Base-by-base conservation (phyloP, 163 green algal species). In the Scenedesmus sp. region DNA sequence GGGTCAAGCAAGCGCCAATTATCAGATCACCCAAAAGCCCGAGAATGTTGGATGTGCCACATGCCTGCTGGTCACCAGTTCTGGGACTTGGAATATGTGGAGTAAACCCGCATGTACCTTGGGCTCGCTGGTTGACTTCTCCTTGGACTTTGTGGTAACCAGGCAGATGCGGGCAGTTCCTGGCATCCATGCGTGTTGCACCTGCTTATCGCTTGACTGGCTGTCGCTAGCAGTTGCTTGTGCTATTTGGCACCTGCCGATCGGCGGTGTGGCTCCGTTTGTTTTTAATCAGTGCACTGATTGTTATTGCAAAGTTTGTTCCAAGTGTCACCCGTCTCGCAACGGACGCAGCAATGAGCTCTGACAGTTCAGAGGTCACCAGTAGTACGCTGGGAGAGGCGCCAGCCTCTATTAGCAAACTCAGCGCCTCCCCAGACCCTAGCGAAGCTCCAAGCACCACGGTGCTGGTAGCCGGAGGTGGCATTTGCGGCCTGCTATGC, bases 401-500 rank as follows among this genome's bases (percentile, higher is more conserved):
- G 65, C 65, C 65, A 76, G 65, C 65, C 30, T 76, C 65, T 76
- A 76, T 76, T 40, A 76, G 65, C 30, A 76, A 76, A 76, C 65
- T 76, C 0, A 76, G 65, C 65, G 65, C 65, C 30, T 76, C 65
- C 18, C 65, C 65, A 76, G 65, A 76, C 65, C 65, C 65, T 76
- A 76, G 65, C 40, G 65, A 76, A 76, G 65, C 65, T 18, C 65
- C 65, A 18, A 76, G 65, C 65, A 76, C 65, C 9, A 86, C 80
- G 26, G 80, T 85, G 33, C 49, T 91, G 10, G 33, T 91, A 30
- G 86, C 68, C 46, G 86, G 86, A 30, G 73, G 73, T 26, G 86
- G 86, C 68, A 33, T 90, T 43, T 40, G 35, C 46, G 86, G 86
- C 20, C 86, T 90, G 43, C n/a, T 91, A 70, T 43, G 49, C 46